A percentile compares a stretch with the other conserved stretches of the same genome.
phyloP scores from a whole-genome alignment of 2,329 filamentous ascomycete species.

The Calcarisporium arbuscula region DNA sequence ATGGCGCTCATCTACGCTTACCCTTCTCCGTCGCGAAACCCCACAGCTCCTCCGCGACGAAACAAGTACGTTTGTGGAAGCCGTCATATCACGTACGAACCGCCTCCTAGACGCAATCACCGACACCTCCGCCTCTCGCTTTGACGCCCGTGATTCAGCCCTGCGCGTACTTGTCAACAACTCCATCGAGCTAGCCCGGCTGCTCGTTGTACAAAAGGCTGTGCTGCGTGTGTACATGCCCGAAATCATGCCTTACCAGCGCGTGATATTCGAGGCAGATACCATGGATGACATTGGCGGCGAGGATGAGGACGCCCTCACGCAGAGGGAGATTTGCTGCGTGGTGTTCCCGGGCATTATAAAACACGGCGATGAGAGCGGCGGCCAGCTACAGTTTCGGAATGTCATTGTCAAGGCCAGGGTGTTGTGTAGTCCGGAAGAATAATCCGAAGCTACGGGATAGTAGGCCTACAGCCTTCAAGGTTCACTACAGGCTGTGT shows the following conservation, averaged over 20 bases:
- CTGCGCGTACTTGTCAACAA: slow-evolving; percentile 46
- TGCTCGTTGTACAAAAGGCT: slow-evolving; percentile 53
- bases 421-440: slow-evolving; percentile 51
- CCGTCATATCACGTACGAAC: slow-evolving; percentile 41
- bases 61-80: slow-evolving; percentile 35
- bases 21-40: slow-evolving; percentile 50
- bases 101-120: slow-evolving; percentile 44
- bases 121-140: slow-evolving; percentile 19
- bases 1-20: slow-evolving; percentile 60
- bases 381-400: slow-evolving; percentile 51
- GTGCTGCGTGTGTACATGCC: slow-evolving; percentile 52
- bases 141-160: slow-evolving; percentile 42
- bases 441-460: slow-evolving; percentile 10
- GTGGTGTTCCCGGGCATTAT: slow-evolving; percentile 59
- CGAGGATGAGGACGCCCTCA: slow-evolving; percentile 50
- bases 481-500: no score
- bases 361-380: slow-evolving; percentile 60
- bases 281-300: slow-evolving; percentile 63
- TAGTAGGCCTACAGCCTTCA: no score
- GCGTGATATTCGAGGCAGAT: slow-evolving; percentile 47
- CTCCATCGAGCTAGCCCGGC: slow-evolving; percentile 49
- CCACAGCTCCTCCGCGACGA: slow-evolving; percentile 37
- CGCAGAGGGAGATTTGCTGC: slow-evolving; percentile 49
- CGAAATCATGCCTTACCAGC: slow-evolving; percentile 44
- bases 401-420: slow-evolving; percentile 62